Conservation (phyloP, 805 yeast species). For the Scheffersomyces coipomensis region DNA sequence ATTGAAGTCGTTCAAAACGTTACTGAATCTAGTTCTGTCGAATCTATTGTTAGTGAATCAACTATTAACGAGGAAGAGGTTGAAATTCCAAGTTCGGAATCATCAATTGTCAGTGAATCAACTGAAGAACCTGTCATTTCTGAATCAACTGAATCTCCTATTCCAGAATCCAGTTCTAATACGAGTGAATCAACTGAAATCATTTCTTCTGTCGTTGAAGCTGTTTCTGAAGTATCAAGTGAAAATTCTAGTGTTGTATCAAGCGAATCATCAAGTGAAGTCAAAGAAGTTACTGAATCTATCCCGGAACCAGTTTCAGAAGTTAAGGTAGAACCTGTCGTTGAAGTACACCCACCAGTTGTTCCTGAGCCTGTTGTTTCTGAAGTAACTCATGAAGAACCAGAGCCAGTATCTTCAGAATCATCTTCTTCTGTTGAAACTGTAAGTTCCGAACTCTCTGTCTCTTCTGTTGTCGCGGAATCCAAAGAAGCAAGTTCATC, state of each 20-base stretch:
- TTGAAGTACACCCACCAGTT: background rate
- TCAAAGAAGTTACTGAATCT: conserved; percentile 4
- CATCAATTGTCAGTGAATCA: too few relatives aligned
- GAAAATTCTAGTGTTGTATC: too few relatives aligned
- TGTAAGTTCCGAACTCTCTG: too few relatives aligned
- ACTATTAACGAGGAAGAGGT: too few relatives aligned
- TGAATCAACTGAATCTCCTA: background rate
- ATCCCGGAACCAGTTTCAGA: conserved; percentile 5
- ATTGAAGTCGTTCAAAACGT: background rate
- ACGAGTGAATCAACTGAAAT: background rate
- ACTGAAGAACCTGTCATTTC: background rate
- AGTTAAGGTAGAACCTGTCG: background rate
- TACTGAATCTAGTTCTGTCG: background rate
- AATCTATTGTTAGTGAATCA: background rate
- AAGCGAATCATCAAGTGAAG: conserved; percentile 1
- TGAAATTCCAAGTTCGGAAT: too few relatives aligned
- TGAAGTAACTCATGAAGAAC: background rate
- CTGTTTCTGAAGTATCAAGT: too few relatives aligned
- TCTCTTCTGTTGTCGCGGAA: too few relatives aligned
- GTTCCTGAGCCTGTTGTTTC: background rate
- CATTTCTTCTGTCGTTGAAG: background rate
- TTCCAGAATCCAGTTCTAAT: background rate
- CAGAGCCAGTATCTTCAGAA: background rate
- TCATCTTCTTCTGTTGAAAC: background rate
- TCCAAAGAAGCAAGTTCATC: too few relatives aligned